A percentile compares a stretch with the other conserved stretches of the same genome.
Conservation (phyloP, 2,329 filamentous ascomycete species). For the Aspergillus oerlinghausenensis region DNA sequence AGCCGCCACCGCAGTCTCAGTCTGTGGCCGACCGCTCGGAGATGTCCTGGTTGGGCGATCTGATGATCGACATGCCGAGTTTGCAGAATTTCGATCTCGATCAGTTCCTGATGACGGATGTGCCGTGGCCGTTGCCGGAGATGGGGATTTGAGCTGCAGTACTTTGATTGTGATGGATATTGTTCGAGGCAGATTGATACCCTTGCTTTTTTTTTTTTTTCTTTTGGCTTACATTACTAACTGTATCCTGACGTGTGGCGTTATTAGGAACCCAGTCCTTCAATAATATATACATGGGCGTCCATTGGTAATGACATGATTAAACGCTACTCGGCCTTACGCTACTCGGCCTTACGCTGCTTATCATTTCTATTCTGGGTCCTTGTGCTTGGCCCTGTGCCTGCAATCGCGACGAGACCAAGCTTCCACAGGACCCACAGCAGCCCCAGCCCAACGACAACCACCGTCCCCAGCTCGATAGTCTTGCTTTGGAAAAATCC, state of each 20-base stretch:
- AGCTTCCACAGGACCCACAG: slow-evolving; percentile 65
- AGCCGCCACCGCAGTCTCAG: slow-evolving; percentile 10
- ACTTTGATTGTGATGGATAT: background rate
- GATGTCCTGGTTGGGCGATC: slow-evolving; percentile 40
- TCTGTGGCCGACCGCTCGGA: slow-evolving; percentile 28
- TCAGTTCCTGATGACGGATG: slow-evolving; percentile 34
- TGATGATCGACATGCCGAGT: slow-evolving; percentile 43
- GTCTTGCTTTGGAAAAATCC: slow-evolving; percentile 29
- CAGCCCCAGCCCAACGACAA: slow-evolving; percentile 60
- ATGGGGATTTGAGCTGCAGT: slow-evolving; percentile 19
- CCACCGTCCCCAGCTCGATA: slow-evolving; percentile 54
- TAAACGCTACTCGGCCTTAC: slow-evolving; percentile 24
- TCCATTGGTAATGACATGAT: background rate
- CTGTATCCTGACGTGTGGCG: no score
- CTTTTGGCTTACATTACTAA: background rate
- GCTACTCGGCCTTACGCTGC: slow-evolving; percentile 26
- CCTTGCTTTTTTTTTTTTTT: background rate
- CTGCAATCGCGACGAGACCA: slow-evolving; percentile 23
- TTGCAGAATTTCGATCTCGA: slow-evolving; percentile 44
- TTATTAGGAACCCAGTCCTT: background rate
- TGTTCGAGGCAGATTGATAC: background rate
- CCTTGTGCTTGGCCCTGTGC: slow-evolving; percentile 13
- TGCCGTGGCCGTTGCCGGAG: slow-evolving; percentile 24
- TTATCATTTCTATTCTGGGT: slow-evolving; percentile 3
- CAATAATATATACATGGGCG: background rate